phyloP scores from a whole-genome alignment of 306 rosid species.

The Vicia villosa region DNA sequence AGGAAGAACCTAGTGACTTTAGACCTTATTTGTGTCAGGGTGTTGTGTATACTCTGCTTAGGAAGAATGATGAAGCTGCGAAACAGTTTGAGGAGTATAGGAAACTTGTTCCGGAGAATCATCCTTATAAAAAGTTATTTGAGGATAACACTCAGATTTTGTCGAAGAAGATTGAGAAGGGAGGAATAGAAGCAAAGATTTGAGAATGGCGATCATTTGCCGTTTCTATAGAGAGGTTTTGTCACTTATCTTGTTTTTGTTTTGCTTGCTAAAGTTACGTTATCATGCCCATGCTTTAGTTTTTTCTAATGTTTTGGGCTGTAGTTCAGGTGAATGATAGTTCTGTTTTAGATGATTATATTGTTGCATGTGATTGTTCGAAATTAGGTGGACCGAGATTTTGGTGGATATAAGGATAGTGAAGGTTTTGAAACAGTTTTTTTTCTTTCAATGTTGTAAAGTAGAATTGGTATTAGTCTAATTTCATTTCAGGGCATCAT shows the following conservation, averaged over 20 bases:
- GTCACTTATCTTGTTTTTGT: neutral
- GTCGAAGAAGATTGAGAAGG: slow-evolving; percentile 49
- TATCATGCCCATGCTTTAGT: neutral
- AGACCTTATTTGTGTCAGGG: slow-evolving; percentile 91
- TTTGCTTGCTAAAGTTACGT: neutral
- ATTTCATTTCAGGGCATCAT: neutral
- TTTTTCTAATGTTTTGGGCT: slow-evolving; percentile 30
- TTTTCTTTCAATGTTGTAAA: slow-evolving; percentile 17
- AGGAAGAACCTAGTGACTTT: slow-evolving; percentile 83
- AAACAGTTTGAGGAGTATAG: slow-evolving; percentile 75
- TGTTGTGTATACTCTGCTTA: slow-evolving; percentile 72
- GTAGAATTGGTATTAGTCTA: slow-evolving; percentile 8
- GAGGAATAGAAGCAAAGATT: slow-evolving; percentile 41
- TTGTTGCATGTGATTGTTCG: neutral
- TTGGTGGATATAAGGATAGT: slow-evolving; percentile 24
- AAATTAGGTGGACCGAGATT: neutral
- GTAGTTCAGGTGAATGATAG: slow-evolving; percentile 20
- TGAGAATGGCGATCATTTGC: slow-evolving; percentile 38
- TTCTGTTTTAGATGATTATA: slow-evolving; percentile 11
- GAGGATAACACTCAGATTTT: slow-evolving; percentile 67
- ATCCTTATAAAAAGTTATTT: slow-evolving; percentile 72
- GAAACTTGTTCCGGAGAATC: slow-evolving; percentile 74
- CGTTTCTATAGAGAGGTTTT: slow-evolving; percentile 41
- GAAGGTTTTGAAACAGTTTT: slow-evolving; percentile 12
- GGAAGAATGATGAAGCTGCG: slow-evolving; percentile 74